Conservation (phyloP, 805 yeast genomes). For the Zygotorulaspora florentina region DNA sequence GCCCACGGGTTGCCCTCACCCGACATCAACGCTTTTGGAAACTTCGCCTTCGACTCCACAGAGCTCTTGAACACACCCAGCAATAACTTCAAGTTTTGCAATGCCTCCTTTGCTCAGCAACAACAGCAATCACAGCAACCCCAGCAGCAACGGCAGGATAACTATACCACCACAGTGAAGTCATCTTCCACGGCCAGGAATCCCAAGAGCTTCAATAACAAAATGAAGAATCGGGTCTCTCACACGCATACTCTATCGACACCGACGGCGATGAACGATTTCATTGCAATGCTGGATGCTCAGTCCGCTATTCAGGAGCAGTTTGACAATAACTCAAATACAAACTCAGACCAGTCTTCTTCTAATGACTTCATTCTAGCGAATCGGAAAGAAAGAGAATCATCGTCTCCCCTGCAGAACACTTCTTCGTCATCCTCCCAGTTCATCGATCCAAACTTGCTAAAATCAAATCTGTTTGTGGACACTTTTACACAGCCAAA, state of each 20-base stretch:
- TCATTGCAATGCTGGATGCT: constrained; percentile 27
- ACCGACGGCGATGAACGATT: constrained; percentile 29
- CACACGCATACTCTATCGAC: constrained; percentile 13
- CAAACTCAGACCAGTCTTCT: constrained; percentile 9
- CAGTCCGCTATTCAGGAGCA: constrained; percentile 11
- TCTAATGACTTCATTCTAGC: neutral
- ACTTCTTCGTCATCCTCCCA: constrained; percentile 3
- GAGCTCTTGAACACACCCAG: neutral
- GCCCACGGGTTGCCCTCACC: constrained; percentile 9
- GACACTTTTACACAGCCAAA: constrained; percentile 13
- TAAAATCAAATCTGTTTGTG: constrained; percentile 16
- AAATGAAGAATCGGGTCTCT: neutral
- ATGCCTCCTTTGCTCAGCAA: neutral
- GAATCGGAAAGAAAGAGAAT: constrained; percentile 3
- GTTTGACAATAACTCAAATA: constrained; percentile 9
- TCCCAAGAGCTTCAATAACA: neutral
- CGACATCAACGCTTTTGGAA: constrained; percentile 5
- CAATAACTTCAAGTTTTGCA: constrained; percentile 2
- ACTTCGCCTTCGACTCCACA: constrained; percentile 7
- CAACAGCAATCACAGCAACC: neutral
- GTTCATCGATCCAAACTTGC: constrained; percentile 20
- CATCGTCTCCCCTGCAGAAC: constrained; percentile 11
- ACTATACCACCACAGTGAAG: neutral
- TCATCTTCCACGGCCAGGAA: neutral
- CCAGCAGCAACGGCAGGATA: constrained; percentile 3